Conservation (phyloP, 2,329 filamentous ascomycete genomes). For the Torrubiella hemipterigena region DNA sequence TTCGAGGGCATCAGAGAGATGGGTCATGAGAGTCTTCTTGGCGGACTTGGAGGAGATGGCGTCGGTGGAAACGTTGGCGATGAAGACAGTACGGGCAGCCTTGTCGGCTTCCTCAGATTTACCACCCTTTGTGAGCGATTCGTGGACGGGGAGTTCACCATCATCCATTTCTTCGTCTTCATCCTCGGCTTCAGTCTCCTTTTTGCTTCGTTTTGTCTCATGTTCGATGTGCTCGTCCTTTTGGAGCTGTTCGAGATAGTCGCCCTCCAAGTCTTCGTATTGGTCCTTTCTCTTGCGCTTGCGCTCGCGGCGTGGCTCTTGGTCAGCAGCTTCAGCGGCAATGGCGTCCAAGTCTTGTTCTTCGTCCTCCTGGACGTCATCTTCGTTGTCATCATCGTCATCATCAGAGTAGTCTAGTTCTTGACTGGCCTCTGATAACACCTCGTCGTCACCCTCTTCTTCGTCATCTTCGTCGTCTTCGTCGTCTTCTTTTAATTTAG, state of each 20-base stretch:
- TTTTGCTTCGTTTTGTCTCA: slow-evolving; percentile 15
- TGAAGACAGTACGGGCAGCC: slow-evolving; percentile 78
- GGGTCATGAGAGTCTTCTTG: slow-evolving; percentile 64
- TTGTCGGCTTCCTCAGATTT: slow-evolving; percentile 63
- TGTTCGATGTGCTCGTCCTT: slow-evolving; percentile 30
- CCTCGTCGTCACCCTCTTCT: slow-evolving; percentile 2
- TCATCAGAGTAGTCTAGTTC: too few species aligned
- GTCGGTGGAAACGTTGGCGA: slow-evolving; percentile 77
- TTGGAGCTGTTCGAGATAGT: slow-evolving; percentile 55
- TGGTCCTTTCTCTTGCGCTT: slow-evolving; percentile 59
- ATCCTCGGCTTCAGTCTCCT: slow-evolving; percentile 27
- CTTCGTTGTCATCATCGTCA: slow-evolving; percentile 17
- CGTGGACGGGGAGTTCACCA: slow-evolving; percentile 38
- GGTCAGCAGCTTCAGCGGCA: background rate
- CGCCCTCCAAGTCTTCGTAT: slow-evolving; percentile 57
- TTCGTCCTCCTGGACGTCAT: slow-evolving; percentile 26
- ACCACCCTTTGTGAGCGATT: slow-evolving; percentile 40
- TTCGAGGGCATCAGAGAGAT: slow-evolving; percentile 66
- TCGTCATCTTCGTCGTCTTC: slow-evolving; percentile 13
- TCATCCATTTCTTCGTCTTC: slow-evolving; percentile 28
- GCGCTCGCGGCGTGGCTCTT: slow-evolving; percentile 29
- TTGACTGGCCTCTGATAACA: too few species aligned
- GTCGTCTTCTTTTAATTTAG: slow-evolving; percentile 11
- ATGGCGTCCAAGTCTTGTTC: slow-evolving; percentile 14
- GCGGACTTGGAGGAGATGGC: slow-evolving; percentile 73